Evolutionary conservation across 371 early-diverging fungal species (phyloP), one percentile per base, ranked within the genome.

Genomic region (Mortierella sp.): DNA sequence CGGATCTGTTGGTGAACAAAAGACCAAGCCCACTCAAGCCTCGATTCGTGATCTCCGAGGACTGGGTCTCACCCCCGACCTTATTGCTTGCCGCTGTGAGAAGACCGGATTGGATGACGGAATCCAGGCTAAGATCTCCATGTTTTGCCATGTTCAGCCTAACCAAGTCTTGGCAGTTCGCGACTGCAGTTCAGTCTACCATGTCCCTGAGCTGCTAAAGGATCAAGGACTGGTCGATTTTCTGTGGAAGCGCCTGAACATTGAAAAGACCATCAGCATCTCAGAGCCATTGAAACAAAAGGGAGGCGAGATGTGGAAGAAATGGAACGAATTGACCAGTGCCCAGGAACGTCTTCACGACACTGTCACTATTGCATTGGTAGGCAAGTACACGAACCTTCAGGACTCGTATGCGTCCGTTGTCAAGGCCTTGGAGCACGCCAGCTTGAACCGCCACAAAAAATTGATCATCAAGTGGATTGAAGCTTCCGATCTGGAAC

Each of bases 21-120:
- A 99, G 90, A 99, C 99, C 38, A 99, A 99, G 89, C 98, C 98
- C 55, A 98, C 99, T 9, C 99, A 99, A 82, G 91, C 93, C 50
- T 94, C 95, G 48, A 91, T 98, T 47, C 92, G 97, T 62, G 97
- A 98, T 71, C 86, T 98, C 48, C 91, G 98, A 73, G 96, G 96
- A 63, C 90, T 96, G 52, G 99, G 99, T 58, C 87, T 99, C 34
- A 87, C 90, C n/a, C 98, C 98, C 30, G 99, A 99, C 80, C 81
- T 99, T 83, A 94, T 99, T 72, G 97, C 99, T 12, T 99, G 98
- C 87, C 93, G 99, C 71, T 91, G 93, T 46, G 84, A 91, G 46
- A 90, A 89, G 57, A 88, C 86, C 28, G 74, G 74, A 46, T 81
- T 99, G 30, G 94, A 93, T 53, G 86, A 85, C 26, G 90, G 89